phyloP scores from a whole-genome alignment of 352 stramenopile species.

The Phytophthora ohioensis region DNA sequence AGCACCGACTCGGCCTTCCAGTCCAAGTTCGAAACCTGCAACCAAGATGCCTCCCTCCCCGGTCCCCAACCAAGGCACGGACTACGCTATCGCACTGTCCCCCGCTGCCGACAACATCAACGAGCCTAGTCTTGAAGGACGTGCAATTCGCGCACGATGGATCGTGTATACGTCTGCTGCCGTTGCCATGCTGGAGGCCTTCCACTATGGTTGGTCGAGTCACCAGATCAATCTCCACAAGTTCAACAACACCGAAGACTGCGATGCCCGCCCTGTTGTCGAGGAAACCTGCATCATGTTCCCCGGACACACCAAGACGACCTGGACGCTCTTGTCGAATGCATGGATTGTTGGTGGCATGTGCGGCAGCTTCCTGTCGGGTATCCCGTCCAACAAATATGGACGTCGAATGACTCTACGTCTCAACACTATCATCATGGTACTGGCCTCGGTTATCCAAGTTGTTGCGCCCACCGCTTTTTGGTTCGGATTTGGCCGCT shows the following conservation, averaged over 20 bases:
- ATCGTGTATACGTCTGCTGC: constrained; percentile 52
- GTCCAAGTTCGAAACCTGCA: constrained; percentile 11
- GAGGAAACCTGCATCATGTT: constrained; percentile 68
- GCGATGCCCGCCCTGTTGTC: constrained; percentile 42
- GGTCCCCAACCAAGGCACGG: constrained; percentile 13
- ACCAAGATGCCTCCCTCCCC: constrained; percentile 21
- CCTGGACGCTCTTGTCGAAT: constrained; percentile 64
- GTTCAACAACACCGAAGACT: constrained; percentile 55
- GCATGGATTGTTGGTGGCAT: constrained; percentile 66
- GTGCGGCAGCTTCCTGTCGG: constrained; percentile 51
- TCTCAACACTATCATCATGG: constrained; percentile 46
- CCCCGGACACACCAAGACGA: constrained; percentile 51
- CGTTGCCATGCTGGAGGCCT: constrained; percentile 46
- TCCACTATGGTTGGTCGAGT: constrained; percentile 67
- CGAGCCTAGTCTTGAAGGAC: constrained; percentile 17
- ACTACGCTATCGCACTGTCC: constrained; percentile 28
- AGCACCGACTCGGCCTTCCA: constrained; percentile 20
- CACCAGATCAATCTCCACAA: constrained; percentile 60
- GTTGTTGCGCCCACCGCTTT: constrained; percentile 16
- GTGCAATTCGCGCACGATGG: constrained; percentile 19
- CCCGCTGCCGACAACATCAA: background rate
- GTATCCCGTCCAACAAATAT: constrained; percentile 47
- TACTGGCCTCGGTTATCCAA: constrained; percentile 41
- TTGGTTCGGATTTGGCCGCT: constrained; percentile 43
- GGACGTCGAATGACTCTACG: constrained; percentile 52